Base-by-base conservation (phyloP, 495 filamentous ascomycete species). In the Jackrogersella multiformis region DNA sequence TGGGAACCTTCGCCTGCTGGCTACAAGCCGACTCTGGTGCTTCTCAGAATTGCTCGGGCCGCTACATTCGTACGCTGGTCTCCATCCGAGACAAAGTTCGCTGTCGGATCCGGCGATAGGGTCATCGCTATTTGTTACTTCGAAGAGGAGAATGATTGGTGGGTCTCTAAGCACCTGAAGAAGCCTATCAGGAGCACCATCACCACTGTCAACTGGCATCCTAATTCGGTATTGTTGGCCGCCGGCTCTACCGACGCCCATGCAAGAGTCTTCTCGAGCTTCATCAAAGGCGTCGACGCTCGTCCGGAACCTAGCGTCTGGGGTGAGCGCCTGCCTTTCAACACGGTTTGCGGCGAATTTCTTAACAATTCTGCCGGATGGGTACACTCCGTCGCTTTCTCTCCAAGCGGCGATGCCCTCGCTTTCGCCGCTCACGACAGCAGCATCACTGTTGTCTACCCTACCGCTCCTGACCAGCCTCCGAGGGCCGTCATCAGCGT, bases 101-200 rank as follows among this genome's bases (percentile, higher is more conserved):
- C 95, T 39, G 95, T 97, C 20, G 96, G 95, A 57, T 97, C 94
- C 34, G 95, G 95, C 61, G 95, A 96, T 64, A 87, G 96, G 56
- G 89, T 96, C 56, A 97, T 99, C 71, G 92, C 95, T n/a, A 87
- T 97, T 69, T 99, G 95, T 83, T 97, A 97, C 82, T 99, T 98
- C 68, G 95, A 99, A 72, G 90, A 95, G 73, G 96, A 98, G 78
- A 97, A 98, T 75, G 92, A 98, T 81, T 98, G 96, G 96, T 99
- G 95, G 95, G 94, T 98, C 5, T 97, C 93, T 34, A 99, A 98
- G 83, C 95, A 99, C 77, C 77, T 99, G 60, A 97, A 97, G 86
- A 98, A 97, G 82, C 95, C 96, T 5, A 95, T 98, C 71, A 91
- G 95, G 52, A 94, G 91, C 73, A 99, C 95, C 44, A 92, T 99